Base-by-base conservation (phyloP, 2,329 filamentous ascomycete species). In the Botrytis byssoidea region DNA sequence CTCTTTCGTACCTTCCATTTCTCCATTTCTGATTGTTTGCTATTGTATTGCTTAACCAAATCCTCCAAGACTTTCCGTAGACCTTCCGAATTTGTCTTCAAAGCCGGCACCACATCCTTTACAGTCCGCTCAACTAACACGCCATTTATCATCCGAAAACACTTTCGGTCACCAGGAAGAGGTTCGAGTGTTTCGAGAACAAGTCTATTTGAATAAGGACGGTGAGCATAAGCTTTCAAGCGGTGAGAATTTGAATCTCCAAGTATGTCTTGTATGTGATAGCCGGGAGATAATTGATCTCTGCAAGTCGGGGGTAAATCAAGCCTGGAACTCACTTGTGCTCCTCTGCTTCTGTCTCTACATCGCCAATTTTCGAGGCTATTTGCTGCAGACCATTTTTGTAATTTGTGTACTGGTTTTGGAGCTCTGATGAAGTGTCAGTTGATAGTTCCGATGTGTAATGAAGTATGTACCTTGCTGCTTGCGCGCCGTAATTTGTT, bases 101-200 rank as follows among this genome's bases (percentile, higher is more conserved):
- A 87, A 40, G 94, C 93, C 9, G 96, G 96, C 72, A 97, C 87
- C 20, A 99, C 93, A 83, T 98, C 96, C 83, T 94, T 88, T 78
- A 99, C 93, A 25, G 95, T 98, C 78, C 95, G 89, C 85, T 99
- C 96, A 71, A 97, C 93, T 74, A 99, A 86, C 37, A 98, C 95
- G 64, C 96, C 96, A 83, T 99, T 98, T 83, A 99, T 97, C 89
- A 99, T 94, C 79, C 96, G 95, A 85, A 98, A 99, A 85, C 95
- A 98, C 85, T 98, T 99, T 80, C 96, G 93, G 77, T 97, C 92
- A 76, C 87, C 88, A 1, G 93, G 87, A 37, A 98, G 88, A 64
- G 95, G 95, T 74, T 92, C 88, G 76, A 99, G 85, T 5, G 95
- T 98, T 81, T 98, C 95, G 70, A 98, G 89, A 48, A 99, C 96